phyloP scores from a whole-genome alignment of 2,329 filamentous ascomycete genomes.

The Fusarium burgessii region DNA sequence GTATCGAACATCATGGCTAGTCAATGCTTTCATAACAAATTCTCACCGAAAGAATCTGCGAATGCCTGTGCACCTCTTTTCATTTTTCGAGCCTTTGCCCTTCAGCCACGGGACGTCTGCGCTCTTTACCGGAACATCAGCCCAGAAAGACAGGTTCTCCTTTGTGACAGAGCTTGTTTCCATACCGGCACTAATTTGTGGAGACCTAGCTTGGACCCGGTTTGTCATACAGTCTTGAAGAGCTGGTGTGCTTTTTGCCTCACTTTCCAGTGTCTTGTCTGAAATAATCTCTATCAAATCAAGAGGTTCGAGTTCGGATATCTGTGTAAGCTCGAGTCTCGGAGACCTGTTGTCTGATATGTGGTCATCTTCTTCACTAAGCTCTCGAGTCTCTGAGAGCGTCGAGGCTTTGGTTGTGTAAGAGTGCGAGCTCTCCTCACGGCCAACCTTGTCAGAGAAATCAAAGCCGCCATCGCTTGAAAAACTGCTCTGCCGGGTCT shows the following conservation, averaged over 20 bases:
- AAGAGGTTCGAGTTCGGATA: constrained; percentile 13
- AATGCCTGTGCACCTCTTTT: constrained; percentile 52
- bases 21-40: background rate
- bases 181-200: constrained; percentile 12
- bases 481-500: constrained; percentile 18
- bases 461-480: constrained; percentile 26
- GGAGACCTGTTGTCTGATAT: background rate
- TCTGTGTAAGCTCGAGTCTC: constrained; percentile 11
- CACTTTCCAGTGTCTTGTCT: background rate
- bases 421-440: constrained; percentile 21
- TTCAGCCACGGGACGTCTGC: constrained; percentile 54
- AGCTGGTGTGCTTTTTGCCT: background rate
- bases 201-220: constrained; percentile 15
- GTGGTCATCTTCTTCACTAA: constrained; percentile 6
- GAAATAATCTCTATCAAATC: constrained; percentile 10
- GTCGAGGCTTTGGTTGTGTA: constrained; percentile 20
- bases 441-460: constrained; percentile 10
- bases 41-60: constrained; percentile 60
- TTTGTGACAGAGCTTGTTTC: constrained; percentile 11
- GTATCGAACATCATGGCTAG: constrained; percentile 3
- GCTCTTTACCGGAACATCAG: constrained; percentile 27
- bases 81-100: constrained; percentile 30
- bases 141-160: constrained; percentile 18
- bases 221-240: constrained; percentile 18
- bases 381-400: constrained; percentile 14